Evolutionary conservation across 192 early-diverging fungal genomes (phyloP), one percentile per base, ranked within the genome.

Genomic region (Podila horticola): DNA sequence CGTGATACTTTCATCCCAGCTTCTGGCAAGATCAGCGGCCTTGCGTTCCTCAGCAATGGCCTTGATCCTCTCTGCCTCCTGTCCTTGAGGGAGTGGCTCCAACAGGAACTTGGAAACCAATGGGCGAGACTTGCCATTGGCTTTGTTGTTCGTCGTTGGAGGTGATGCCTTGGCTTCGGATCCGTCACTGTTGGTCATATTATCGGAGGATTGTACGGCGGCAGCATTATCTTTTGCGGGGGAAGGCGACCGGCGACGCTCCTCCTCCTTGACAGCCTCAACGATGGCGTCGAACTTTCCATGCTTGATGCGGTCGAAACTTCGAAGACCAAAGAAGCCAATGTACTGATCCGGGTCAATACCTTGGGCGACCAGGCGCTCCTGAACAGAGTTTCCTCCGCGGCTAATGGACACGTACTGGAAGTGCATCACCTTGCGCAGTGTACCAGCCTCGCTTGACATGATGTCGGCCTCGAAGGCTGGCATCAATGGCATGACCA

Each of bases 401-500:
- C 94, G 93, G 51, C 86, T 89, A 58, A 95, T 95, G 19, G 92
- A 91, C 67, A 90, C 83, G 69, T 94, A 96, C 84, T 96, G 94
- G 75, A 90, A 96, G 70, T 93, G 87, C 92, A 95, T 91, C 5
- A 95, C 68, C 60, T 85, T 87, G 65, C 93, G 89, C 19, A 92
- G 83, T 62, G 92, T 93, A 12, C 90, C 94, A 0, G 94, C 92
- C 38, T 91, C 95, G 26, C 87, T 87, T 2, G 92, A 88, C 62
- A 85, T 88, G 34, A 97, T 86, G 70, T 96, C 95, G 55, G 92
- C 95, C 55, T 94, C 90, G 64, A 97, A 97, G 26, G 93, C 94
- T 9, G 96, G 96, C 88, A 95, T 91, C 34, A 96, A 85, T 28
- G 96, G 96, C 85, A 97, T 96, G 19, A 94, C 66, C 48, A 97